These are phyloP conservation scores for Cryomyces antarcticus DNA, from an alignment of 495 filamentous ascomycete genomes.

Conservation along the genomic window DNA sequence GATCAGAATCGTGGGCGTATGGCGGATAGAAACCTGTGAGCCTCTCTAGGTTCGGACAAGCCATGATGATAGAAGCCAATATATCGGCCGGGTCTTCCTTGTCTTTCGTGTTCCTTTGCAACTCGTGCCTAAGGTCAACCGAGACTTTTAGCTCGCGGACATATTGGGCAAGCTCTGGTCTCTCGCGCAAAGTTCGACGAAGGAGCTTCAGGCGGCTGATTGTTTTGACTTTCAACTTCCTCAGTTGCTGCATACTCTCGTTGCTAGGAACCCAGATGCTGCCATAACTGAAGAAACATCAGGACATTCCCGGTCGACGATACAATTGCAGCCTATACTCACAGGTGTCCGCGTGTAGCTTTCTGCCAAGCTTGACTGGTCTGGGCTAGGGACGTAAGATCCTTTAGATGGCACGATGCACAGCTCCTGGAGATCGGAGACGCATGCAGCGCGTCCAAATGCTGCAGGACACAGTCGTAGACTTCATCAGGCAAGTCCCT, in stretches of 20 bases:
- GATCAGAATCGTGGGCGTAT: constrained; percentile 54
- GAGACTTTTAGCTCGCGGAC: constrained; percentile 60
- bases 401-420: constrained; percentile 59
- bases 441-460: constrained; percentile 29
- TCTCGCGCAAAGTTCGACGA: constrained; percentile 51
- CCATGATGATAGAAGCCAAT: constrained; percentile 64
- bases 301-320: no score
- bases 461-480: constrained; percentile 33
- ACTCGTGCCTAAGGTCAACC: constrained; percentile 26
- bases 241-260: constrained; percentile 38
- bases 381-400: constrained; percentile 45
- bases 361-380: constrained; percentile 48
- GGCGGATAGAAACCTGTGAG: constrained; percentile 48
- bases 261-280: constrained; percentile 47
- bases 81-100: constrained; percentile 46
- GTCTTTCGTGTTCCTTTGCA: constrained; percentile 22
- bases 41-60: constrained; percentile 66
- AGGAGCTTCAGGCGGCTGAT: constrained; percentile 54
- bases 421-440: constrained; percentile 28
- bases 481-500: constrained; percentile 33
- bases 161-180: constrained; percentile 45
- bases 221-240: constrained; percentile 43
- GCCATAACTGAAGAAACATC: constrained; percentile 32
- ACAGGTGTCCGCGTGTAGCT: constrained; percentile 44
- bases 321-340: constrained; percentile 13